Evolutionary conservation across 2,329 filamentous ascomycete genomes (phyloP).

Genomic region (Aspergillus spinulosporus): DNA sequence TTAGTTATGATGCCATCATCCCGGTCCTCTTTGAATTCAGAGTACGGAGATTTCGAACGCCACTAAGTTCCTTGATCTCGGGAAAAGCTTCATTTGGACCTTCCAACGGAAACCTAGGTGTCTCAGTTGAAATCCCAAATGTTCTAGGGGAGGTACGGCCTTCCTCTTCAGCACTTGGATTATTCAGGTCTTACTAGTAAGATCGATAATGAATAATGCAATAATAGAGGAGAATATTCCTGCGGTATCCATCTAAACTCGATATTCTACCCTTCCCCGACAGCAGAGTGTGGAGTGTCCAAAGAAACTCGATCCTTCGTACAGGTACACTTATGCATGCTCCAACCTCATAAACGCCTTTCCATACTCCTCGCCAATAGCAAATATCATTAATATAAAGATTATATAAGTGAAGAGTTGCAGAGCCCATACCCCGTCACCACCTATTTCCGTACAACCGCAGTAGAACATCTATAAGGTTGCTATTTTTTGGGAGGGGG

Average conservation of each 20-base stretch:
- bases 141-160: too few relatives aligned
- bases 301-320: background rate
- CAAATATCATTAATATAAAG: background rate
- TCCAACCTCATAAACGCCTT: constrained; percentile 1
- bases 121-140: too few relatives aligned
- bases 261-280: background rate
- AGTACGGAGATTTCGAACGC: too few relatives aligned
- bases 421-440: background rate
- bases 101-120: too few relatives aligned
- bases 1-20: background rate
- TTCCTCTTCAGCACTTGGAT: too few relatives aligned
- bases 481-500: too few relatives aligned
- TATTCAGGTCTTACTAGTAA: too few relatives aligned
- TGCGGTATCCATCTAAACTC: constrained; percentile 2
- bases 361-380: constrained; percentile 6
- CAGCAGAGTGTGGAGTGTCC: constrained; percentile 10
- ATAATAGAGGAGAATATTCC: background rate
- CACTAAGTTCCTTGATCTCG: too few relatives aligned
- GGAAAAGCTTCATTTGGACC: too few relatives aligned
- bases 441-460: background rate
- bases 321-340: constrained; percentile 10
- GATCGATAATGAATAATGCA: too few relatives aligned
- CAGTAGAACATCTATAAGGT: background rate
- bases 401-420: background rate
- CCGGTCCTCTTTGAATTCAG: too few relatives aligned